Conservation (phyloP, 1,284 basidiomycete genomes). For the Tilletia horrida region DNA sequence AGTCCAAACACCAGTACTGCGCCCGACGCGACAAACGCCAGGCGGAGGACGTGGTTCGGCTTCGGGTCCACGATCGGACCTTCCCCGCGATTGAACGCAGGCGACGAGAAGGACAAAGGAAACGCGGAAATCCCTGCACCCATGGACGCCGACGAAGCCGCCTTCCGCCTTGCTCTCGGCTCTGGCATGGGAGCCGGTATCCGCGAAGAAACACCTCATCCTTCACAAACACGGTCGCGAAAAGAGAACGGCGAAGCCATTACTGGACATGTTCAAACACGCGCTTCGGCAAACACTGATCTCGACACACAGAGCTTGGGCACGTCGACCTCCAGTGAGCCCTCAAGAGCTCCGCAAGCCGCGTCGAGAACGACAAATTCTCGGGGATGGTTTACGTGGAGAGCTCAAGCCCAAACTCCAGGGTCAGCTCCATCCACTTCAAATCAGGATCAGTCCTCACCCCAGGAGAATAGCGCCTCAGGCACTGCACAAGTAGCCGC, state of each 20-base stretch:
- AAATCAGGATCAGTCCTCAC: no score
- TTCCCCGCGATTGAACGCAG: background rate
- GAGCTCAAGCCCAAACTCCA: slow-evolving; percentile 3
- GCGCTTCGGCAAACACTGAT: no score
- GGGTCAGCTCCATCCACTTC: background rate
- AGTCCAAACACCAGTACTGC: background rate
- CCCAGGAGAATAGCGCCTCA: no score
- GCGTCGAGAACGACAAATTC: slow-evolving; percentile 8
- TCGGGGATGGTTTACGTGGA: slow-evolving; percentile 9
- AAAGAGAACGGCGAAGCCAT: no score
- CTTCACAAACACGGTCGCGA: no score
- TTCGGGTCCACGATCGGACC: background rate
- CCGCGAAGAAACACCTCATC: no score
- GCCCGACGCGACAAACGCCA: background rate
- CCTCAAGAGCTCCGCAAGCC: no score
- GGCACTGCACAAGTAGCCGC: no score
- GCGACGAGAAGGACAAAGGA: background rate
- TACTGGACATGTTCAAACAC: no score
- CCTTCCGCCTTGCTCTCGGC: slow-evolving; percentile 31
- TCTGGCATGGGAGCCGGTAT: background rate
- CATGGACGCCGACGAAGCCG: slow-evolving; percentile 37
- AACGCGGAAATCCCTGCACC: slow-evolving; percentile 23
- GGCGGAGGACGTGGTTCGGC: slow-evolving; percentile 10
- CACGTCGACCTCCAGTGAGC: no score
- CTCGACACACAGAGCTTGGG: no score